phyloP scores from a whole-genome alignment of 495 filamentous ascomycete genomes.

The Trichoderma asperelloides region DNA sequence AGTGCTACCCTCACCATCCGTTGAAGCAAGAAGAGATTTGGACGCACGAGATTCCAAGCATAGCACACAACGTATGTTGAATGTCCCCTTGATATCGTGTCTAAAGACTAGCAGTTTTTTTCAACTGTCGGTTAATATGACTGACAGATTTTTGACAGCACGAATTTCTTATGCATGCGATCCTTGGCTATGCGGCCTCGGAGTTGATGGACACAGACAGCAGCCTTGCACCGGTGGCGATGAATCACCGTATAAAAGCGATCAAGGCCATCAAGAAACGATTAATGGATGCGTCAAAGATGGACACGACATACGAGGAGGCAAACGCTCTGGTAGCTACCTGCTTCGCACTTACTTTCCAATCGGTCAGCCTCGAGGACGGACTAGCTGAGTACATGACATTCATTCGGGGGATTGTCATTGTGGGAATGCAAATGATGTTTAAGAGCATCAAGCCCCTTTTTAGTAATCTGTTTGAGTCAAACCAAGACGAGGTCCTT shows the following conservation, averaged over 20 bases:
- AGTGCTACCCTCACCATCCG: slow-evolving; percentile 51
- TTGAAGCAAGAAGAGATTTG: slow-evolving; percentile 48
- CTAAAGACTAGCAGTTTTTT: not conserved
- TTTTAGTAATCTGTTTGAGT: slow-evolving; percentile 34
- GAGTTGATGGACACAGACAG: slow-evolving; percentile 33
- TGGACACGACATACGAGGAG: slow-evolving; percentile 27
- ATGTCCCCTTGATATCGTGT: not conserved
- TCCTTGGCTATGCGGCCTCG: slow-evolving; percentile 49
- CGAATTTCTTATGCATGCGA: slow-evolving; percentile 50
- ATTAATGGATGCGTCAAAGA: slow-evolving; percentile 27
- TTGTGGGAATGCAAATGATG: slow-evolving; percentile 44
- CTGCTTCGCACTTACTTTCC: slow-evolving; percentile 51
- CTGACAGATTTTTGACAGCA: slow-evolving; percentile 21
- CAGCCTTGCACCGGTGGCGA: slow-evolving; percentile 29
- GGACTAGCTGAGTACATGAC: slow-evolving; percentile 54
- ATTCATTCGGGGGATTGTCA: slow-evolving; percentile 49
- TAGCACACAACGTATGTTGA: slow-evolving; percentile 43
- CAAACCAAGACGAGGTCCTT: slow-evolving; percentile 21
- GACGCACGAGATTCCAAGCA: slow-evolving; percentile 48
- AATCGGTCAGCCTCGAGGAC: slow-evolving; percentile 49
- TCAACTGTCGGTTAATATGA: not conserved
- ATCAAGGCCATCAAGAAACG: slow-evolving; percentile 44
- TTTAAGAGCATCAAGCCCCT: slow-evolving; percentile 32
- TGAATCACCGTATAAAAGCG: slow-evolving; percentile 47
- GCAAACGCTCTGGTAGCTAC: slow-evolving; percentile 47